Percentiles rank a stretch among this genome's conserved stretches.
Evolutionary conservation across 306 rosid species (phyloP).

Genomic region (Pyrus pyrifolia): DNA sequence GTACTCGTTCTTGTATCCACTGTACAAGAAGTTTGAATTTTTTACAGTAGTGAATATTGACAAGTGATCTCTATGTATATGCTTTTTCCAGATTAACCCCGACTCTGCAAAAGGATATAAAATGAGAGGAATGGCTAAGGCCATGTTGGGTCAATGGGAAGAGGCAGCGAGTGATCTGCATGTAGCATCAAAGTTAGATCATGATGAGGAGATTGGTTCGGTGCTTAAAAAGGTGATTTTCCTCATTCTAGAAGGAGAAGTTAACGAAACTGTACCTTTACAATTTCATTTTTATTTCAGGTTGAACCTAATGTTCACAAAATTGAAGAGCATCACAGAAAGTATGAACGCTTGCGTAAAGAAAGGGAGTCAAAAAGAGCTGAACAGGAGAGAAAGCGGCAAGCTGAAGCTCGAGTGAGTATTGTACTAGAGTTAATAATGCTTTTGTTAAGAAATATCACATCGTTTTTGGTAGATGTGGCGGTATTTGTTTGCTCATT

Average conservation of each 20-base stretch:
- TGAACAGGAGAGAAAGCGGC: conserved; percentile 42
- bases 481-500: neutral
- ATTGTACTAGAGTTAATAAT: neutral
- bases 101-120: conserved; percentile 89
- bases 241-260: conserved; percentile 3
- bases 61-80: neutral
- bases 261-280: conserved; percentile 4
- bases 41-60: neutral
- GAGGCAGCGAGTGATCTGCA: conserved; percentile 67
- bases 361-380: conserved; percentile 46
- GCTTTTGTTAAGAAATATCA: neutral
- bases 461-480: neutral
- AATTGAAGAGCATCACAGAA: conserved; percentile 71
- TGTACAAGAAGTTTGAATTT: neutral
- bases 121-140: conserved; percentile 67
- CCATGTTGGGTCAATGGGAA: conserved; percentile 75
- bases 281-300: conserved; percentile 29
- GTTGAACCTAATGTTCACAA: conserved; percentile 70
- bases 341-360: conserved; percentile 51
- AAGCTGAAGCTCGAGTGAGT: conserved; percentile 50
- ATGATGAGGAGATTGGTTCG: conserved; percentile 64
- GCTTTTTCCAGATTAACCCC: conserved; percentile 55
- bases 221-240: conserved; percentile 56
- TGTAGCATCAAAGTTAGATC: conserved; percentile 65
- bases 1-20: conserved; percentile 1